Evolutionary conservation across 352 stramenopile species (phyloP).

Genomic region (Pythium apleroticum): DNA sequence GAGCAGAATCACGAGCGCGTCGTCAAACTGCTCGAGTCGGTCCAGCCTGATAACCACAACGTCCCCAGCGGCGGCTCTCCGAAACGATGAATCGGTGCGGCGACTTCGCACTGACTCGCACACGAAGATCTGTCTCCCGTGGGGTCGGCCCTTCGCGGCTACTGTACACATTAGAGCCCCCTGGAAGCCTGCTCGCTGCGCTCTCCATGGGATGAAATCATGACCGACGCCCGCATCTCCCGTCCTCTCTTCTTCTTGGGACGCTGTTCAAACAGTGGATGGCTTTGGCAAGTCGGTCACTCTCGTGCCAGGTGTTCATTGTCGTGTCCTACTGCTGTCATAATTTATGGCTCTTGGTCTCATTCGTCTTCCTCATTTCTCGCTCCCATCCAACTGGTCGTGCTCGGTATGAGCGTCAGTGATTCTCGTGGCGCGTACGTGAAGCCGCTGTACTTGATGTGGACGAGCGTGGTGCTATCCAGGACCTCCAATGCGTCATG

Average conservation of each 20-base stretch:
- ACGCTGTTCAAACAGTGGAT: background rate
- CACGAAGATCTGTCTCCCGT: background rate
- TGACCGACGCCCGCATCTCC: background rate
- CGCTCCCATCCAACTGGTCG: background rate
- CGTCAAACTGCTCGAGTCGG: conserved; percentile 72
- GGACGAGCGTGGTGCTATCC: conserved; percentile 43
- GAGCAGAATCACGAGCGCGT: conserved; percentile 47
- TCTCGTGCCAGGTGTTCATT: background rate
- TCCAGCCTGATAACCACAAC: conserved; percentile 71
- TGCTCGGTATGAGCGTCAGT: conserved; percentile 3
- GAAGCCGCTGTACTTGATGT: conserved; percentile 59
- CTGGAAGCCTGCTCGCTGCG: background rate
- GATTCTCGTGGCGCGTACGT: conserved; percentile 42
- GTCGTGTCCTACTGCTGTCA: background rate
- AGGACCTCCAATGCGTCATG: conserved; percentile 46
- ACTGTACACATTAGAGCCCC: background rate
- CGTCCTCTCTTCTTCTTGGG: background rate
- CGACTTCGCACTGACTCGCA: background rate
- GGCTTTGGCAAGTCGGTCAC: background rate
- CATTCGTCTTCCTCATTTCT: background rate
- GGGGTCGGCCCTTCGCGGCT: background rate
- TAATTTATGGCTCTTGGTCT: conserved; percentile 5
- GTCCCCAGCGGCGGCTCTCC: conserved; percentile 23
- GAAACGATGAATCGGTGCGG: background rate
- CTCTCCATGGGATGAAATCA: background rate